A percentile compares a stretch with the other conserved stretches of the same genome.
Evolutionary conservation across 2,329 filamentous ascomycete species (phyloP).

Genomic region (Cordyceps tenuipes): DNA sequence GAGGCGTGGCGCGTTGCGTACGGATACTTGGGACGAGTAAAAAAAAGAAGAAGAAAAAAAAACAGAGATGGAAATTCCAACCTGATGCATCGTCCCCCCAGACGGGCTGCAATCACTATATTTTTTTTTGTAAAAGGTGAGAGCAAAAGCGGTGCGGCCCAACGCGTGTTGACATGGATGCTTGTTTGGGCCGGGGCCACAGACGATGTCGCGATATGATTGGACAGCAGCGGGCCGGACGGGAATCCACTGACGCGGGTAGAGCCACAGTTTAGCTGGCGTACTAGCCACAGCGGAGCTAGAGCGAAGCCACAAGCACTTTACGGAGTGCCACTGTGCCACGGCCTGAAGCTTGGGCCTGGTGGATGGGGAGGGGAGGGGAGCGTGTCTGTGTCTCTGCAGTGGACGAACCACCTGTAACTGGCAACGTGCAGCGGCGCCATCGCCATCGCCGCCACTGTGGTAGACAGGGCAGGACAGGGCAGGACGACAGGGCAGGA

Average conservation of each 20-base stretch:
- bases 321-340: too few relatives aligned
- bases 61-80: too few relatives aligned
- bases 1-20: background rate
- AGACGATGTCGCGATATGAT: conserved; percentile 4
- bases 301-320: background rate
- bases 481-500: background rate
- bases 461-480: background rate
- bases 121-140: too few relatives aligned
- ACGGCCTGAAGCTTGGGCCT: background rate
- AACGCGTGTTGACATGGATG: conserved; percentile 11
- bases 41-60: too few relatives aligned
- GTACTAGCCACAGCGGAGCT: too few relatives aligned
- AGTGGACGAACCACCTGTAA: background rate
- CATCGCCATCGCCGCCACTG: background rate
- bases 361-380: too few relatives aligned
- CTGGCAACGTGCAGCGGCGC: background rate
- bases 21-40: background rate
- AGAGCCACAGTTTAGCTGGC: background rate
- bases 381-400: background rate
- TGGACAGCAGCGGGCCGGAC: background rate
- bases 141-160: background rate
- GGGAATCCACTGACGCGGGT: conserved; percentile 4
- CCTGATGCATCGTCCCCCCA: too few relatives aligned
- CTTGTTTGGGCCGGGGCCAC: conserved; percentile 3
- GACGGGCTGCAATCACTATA: too few relatives aligned